Percentiles rank a stretch among this genome's conserved stretches.
Conservation (phyloP, 768 basidiomycete species). For the Termitomyces sp. region DNA sequence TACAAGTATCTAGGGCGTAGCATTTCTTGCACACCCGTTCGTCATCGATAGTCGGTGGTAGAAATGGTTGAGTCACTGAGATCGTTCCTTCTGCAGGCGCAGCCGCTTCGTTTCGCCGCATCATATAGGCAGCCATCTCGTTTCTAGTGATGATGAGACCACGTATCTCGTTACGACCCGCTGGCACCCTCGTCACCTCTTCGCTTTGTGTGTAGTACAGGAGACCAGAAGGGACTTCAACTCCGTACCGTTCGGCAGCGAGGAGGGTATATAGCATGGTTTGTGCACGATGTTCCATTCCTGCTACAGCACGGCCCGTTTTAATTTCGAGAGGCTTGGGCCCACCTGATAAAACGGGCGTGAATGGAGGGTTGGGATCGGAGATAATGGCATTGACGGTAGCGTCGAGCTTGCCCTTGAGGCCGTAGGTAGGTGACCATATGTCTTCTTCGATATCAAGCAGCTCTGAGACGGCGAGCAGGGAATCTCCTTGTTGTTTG, state of each 20-base stretch:
- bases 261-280: slow-evolving; percentile 96
- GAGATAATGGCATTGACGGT: slow-evolving; percentile 69
- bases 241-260: slow-evolving; percentile 86
- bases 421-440: slow-evolving; percentile 91
- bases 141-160: slow-evolving; percentile 82
- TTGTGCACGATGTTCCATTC: slow-evolving; percentile 94
- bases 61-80: slow-evolving; percentile 46
- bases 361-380: slow-evolving; percentile 33
- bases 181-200: slow-evolving; percentile 79
- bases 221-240: slow-evolving; percentile 75
- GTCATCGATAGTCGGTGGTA: slow-evolving; percentile 88
- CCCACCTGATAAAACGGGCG: slow-evolving; percentile 25
- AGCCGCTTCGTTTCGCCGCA: slow-evolving; percentile 36
- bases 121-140: slow-evolving; percentile 77
- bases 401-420: slow-evolving; percentile 95
- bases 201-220: slow-evolving; percentile 94
- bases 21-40: slow-evolving; percentile 76
- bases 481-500: slow-evolving; percentile 41
- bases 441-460: slow-evolving; percentile 96
- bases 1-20: slow-evolving; percentile 81
- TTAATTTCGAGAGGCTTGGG: slow-evolving; percentile 93
- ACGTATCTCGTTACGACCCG: slow-evolving; percentile 77
- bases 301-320: slow-evolving; percentile 73
- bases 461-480: slow-evolving; percentile 70
- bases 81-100: slow-evolving; percentile 13